These are phyloP conservation scores for Colletotrichum sp. DNA, from an alignment of 2,329 filamentous ascomycete species.

Conservation along the genomic window DNA sequence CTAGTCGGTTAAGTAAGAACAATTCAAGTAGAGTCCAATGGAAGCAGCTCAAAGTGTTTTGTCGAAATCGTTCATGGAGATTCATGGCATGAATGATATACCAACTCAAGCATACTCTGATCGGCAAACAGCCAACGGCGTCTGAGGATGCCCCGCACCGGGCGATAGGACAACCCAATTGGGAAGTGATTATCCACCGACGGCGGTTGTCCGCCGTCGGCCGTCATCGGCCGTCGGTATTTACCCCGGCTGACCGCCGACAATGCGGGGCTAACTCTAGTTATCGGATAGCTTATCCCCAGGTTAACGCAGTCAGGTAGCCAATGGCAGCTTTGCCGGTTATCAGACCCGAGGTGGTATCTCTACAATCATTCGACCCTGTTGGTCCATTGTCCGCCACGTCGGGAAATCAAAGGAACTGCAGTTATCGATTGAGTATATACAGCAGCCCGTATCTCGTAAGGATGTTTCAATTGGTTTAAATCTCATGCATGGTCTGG, in stretches of 20 bases:
- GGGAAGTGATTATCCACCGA: background rate
- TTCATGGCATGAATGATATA: background rate
- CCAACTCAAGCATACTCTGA: background rate
- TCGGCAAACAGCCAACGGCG: background rate
- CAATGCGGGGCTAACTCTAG: background rate
- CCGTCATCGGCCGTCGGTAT: background rate
- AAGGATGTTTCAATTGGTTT: background rate
- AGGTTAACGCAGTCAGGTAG: background rate
- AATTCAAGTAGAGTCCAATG: accelerated
- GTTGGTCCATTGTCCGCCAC: background rate
- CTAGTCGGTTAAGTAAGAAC: accelerated
- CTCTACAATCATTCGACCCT: background rate
- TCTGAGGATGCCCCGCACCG: background rate
- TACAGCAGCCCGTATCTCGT: background rate
- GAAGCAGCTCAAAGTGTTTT: background rate
- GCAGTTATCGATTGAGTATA: background rate
- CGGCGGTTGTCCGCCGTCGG: background rate
- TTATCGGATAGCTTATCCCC: background rate
- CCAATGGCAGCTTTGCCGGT: background rate
- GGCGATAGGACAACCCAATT: background rate
- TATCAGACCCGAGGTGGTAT: background rate
- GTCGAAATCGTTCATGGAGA: background rate
- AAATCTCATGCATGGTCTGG: background rate
- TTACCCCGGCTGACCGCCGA: background rate
- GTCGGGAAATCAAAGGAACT: background rate